Conservation (phyloP, 2,329 filamentous ascomycete genomes). For the Colletotrichum salicis region DNA sequence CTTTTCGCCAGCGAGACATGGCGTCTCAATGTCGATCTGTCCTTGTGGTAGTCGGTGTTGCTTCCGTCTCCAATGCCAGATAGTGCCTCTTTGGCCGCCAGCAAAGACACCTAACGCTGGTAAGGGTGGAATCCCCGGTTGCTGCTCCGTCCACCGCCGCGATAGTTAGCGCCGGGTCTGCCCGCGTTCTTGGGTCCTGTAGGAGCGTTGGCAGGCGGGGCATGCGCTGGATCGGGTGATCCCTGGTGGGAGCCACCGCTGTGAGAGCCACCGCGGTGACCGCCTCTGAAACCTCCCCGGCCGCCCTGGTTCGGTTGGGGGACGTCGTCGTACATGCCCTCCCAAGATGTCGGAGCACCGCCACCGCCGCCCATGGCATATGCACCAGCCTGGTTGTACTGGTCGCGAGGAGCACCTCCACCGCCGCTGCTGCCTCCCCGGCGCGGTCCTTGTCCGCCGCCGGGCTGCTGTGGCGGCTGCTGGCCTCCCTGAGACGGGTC, state of each 20-base stretch:
- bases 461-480: conserved; percentile 37
- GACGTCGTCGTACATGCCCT: conserved; percentile 98
- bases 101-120: conserved; percentile 40
- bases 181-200: conserved; percentile 97
- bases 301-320: conserved; percentile 76
- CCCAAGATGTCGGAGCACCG: conserved; percentile 86
- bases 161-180: conserved; percentile 90
- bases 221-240: conserved; percentile 56
- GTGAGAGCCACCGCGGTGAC: conserved; percentile 47
- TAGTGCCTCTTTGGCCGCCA: not conserved
- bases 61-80: not conserved
- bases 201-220: conserved; percentile 72
- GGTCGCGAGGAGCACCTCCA: conserved; percentile 41
- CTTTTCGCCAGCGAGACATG: not conserved
- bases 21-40: not conserved
- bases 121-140: conserved; percentile 86
- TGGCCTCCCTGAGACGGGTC: conserved; percentile 36
- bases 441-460: conserved; percentile 40
- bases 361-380: conserved; percentile 56
- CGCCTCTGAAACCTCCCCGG: conserved; percentile 49
- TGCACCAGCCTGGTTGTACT: conserved; percentile 39
- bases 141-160: conserved; percentile 84
- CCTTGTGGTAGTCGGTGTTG: not conserved
- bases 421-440: conserved; percentile 39
- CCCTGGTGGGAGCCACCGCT: conserved; percentile 55